phyloP scores from a whole-genome alignment of 2,329 filamentous ascomycete species.

The Calonectria hongkongensis region DNA sequence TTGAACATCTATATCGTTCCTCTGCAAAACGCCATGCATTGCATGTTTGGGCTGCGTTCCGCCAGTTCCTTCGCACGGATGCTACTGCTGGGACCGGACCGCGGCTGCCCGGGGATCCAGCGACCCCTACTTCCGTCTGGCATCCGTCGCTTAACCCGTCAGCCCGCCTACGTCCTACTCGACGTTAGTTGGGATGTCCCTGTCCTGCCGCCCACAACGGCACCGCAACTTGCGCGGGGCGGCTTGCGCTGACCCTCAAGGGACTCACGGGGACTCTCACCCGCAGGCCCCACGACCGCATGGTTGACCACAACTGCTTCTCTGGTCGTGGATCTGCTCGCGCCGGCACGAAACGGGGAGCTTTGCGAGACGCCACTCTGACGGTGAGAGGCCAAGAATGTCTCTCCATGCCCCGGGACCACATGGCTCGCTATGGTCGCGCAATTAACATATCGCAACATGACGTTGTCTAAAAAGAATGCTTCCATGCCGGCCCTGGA shows the following conservation, averaged over 20 bases:
- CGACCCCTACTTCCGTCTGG: constrained; percentile 28
- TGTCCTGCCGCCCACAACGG: constrained; percentile 32
- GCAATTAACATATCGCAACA: constrained; percentile 41
- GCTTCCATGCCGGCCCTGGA: constrained; percentile 18
- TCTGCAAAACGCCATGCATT: not conserved
- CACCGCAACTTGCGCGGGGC: constrained; percentile 33
- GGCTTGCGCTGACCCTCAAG: constrained; percentile 39
- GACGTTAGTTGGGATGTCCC: constrained; percentile 30
- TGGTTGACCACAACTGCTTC: not conserved
- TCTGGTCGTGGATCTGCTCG: constrained; percentile 34
- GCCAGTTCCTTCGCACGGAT: constrained; percentile 31
- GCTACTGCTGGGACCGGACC: constrained; percentile 25
- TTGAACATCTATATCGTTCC: not conserved
- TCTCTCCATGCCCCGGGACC: constrained; percentile 20
- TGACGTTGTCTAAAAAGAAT: constrained; percentile 29
- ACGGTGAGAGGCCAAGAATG: constrained; percentile 39
- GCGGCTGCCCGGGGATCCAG: constrained; percentile 28
- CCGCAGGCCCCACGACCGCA: constrained; percentile 23
- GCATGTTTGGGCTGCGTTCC: not conserved
- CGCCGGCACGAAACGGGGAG: constrained; percentile 30
- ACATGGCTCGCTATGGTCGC: constrained; percentile 32
- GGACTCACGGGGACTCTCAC: constrained; percentile 28
- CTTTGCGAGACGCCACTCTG: constrained; percentile 44
- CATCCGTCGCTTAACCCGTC: constrained; percentile 26
- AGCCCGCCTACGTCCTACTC: constrained; percentile 26